Percentiles rank a stretch among this genome's conserved stretches.
Evolutionary conservation across 495 filamentous ascomycete species (phyloP).

Genomic region (Niebla homalea): DNA sequence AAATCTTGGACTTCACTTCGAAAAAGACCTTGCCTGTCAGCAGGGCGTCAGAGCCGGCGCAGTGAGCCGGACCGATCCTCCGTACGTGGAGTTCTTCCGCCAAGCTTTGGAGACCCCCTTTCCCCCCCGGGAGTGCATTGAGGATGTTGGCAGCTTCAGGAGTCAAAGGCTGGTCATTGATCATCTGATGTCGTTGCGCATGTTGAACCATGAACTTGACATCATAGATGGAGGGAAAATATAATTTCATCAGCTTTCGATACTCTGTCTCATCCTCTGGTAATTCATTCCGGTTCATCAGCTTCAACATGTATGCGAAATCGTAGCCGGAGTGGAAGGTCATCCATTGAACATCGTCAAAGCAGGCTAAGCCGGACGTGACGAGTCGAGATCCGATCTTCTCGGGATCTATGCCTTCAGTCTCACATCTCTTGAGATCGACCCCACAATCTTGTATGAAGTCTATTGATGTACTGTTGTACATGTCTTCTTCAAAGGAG

Average conservation of each 20-base stretch:
- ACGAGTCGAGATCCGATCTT: conserved; percentile 83
- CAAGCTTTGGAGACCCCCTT: conserved; percentile 82
- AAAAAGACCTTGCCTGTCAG: conserved; percentile 91
- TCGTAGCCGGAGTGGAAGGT: conserved; percentile 99
- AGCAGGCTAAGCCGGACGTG: conserved; percentile 79
- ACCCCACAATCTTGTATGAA: conserved; percentile 77
- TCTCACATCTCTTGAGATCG: conserved; percentile 69
- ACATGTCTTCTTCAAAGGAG: conserved; percentile 89
- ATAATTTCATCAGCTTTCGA: conserved; percentile 68
- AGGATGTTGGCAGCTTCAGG: conserved; percentile 53
- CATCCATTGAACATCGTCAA: conserved; percentile 84
- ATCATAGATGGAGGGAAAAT: conserved; percentile 87
- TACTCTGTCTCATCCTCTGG: conserved; percentile 83
- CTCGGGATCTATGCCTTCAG: conserved; percentile 79
- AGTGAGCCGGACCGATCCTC: conserved; percentile 72
- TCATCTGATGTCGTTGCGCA: conserved; percentile 50
- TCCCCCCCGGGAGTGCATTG: conserved; percentile 57
- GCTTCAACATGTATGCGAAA: conserved; percentile 92
- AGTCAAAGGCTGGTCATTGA: conserved; percentile 46
- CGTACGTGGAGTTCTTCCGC: conserved; percentile 85
- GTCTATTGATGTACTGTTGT: conserved; percentile 80
- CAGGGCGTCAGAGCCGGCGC: conserved; percentile 81
- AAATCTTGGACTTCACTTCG: conserved; percentile 71
- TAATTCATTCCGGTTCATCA: conserved; percentile 64
- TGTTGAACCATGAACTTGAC: conserved; percentile 97